Conservation (phyloP, 1,284 basidiomycete species). For the Cutaneotrichosporon mucoides region DNA sequence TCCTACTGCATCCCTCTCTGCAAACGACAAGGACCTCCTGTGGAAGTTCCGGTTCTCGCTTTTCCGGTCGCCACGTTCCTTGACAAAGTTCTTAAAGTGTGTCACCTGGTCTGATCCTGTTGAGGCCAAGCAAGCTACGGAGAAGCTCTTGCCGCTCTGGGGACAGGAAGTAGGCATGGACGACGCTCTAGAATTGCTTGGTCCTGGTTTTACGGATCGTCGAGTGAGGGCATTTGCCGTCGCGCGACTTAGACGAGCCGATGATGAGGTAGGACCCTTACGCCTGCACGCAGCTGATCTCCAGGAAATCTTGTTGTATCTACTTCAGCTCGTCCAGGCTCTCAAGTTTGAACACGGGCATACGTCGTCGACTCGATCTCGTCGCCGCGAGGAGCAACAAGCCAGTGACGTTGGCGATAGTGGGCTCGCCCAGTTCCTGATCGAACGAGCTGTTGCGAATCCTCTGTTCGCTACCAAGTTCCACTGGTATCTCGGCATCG, state of each 20-base stretch:
- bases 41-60: conserved; percentile 99
- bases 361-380: conserved; percentile 50
- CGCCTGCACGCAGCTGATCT: background rate
- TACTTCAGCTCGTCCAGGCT: conserved; percentile 94
- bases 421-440: conserved; percentile 84
- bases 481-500: conserved; percentile 98
- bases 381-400: conserved; percentile 49
- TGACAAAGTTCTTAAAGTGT: conserved; percentile 97
- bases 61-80: conserved; percentile 63
- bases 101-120: conserved; percentile 95
- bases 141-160: conserved; percentile 93
- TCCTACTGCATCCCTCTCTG: conserved; percentile 78
- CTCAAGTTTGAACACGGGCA: conserved; percentile 75
- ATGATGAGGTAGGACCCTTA: conserved; percentile 69
- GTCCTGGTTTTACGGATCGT: conserved; percentile 84
- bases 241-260: conserved; percentile 79
- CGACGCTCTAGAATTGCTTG: conserved; percentile 91
- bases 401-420: conserved; percentile 63
- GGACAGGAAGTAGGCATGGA: conserved; percentile 88
- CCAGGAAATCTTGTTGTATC: conserved; percentile 85
- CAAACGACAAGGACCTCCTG: conserved; percentile 90
- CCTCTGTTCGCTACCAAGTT: conserved; percentile 82
- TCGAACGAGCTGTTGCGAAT: conserved; percentile 76
- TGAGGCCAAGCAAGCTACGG: conserved; percentile 96
- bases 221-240: conserved; percentile 93